Base-by-base conservation (phyloP, 2,329 filamentous ascomycete species). In the Alternaria metachromatica region DNA sequence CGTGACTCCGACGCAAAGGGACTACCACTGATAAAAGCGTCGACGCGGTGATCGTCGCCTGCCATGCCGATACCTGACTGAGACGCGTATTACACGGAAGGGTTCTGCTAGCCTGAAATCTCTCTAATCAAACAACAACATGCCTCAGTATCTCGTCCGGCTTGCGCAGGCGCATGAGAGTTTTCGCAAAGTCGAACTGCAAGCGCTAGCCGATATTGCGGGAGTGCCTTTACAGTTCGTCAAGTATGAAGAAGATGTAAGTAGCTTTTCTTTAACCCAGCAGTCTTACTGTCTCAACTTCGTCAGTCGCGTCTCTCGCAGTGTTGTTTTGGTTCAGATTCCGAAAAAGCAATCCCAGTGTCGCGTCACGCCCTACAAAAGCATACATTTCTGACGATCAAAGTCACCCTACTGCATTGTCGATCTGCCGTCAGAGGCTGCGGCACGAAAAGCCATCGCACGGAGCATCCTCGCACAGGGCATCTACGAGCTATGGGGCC, bases 401-500 rank as follows among this genome's bases (percentile, higher is more conserved):
- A 63, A 97, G 93, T 94, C 93, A 45, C 96, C 96, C 44, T 96
- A 95, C 77, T 96, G 93, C 78, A 83, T 97, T 63, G 86, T 97
- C 55, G 85, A 84, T 53, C 85, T 97, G 13, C 69, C 85, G 6
- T 81, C 87, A 41, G 89, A 91, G 45, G 84, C 85, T 21, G 87
- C 88, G 21, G 94, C 94, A 7, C 84, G 84, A 54, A 82, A 83
- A 9, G 85, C 98, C 21, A 86, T 96, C 53, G 83, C 85, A 54
- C 90, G 95, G 66, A 93, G 92, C 50, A 92, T 98, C 69, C 86
- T 98, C 54, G 88, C 89, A 23, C 92, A 94, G 80, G 89, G 88
- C 49, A 92, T 98, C 69, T 92, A 96, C 82, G 93, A 96, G 77
- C 87, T 97, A 66, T 98, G 96, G 95, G 95, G 92, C 18, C 82